A percentile compares a stretch with the other conserved stretches of the same genome.
These are phyloP conservation scores for Kodamaea fungicola DNA, from an alignment of 1,139 yeast genomes.

Conservation along the genomic window DNA sequence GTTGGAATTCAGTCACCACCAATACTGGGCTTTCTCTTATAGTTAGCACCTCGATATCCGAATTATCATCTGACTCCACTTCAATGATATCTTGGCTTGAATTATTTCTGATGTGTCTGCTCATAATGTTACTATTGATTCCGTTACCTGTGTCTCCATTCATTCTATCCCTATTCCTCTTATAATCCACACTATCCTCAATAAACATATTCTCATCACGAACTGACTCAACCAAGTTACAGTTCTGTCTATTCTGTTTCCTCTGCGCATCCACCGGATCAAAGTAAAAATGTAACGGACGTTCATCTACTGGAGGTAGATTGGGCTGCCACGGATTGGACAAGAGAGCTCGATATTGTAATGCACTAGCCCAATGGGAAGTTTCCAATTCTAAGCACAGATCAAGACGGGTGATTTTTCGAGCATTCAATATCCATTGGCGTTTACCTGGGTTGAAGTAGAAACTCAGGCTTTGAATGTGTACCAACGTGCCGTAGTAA, in stretches of 20 bases:
- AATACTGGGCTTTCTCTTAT: constrained; percentile 14
- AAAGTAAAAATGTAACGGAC: constrained; percentile 2
- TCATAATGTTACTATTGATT: too few species aligned
- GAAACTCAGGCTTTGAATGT: constrained; percentile 9
- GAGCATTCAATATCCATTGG: constrained; percentile 5
- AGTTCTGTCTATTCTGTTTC: neutral
- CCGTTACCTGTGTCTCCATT: too few species aligned
- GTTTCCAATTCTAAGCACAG: constrained; percentile 16
- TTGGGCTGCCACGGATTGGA: constrained; percentile 23
- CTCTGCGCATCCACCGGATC: constrained; percentile 1
- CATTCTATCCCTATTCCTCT: too few species aligned
- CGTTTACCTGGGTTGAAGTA: neutral
- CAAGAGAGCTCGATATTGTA: constrained; percentile 20
- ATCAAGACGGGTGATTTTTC: neutral
- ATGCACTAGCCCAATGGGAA: constrained; percentile 30
- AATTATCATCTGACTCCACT: constrained; percentile 1
- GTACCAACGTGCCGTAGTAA: constrained; percentile 9
- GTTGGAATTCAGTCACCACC: constrained; percentile 23
- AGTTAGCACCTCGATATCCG: constrained; percentile 14
- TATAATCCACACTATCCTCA: neutral
- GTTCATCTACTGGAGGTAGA: constrained; percentile 9
- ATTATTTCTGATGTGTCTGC: too few species aligned
- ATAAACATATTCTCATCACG: neutral
- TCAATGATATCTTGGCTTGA: neutral
- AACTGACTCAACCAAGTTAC: neutral